phyloP scores from a whole-genome alignment of 2,329 filamentous ascomycete species.

The Myotisia sp. region DNA sequence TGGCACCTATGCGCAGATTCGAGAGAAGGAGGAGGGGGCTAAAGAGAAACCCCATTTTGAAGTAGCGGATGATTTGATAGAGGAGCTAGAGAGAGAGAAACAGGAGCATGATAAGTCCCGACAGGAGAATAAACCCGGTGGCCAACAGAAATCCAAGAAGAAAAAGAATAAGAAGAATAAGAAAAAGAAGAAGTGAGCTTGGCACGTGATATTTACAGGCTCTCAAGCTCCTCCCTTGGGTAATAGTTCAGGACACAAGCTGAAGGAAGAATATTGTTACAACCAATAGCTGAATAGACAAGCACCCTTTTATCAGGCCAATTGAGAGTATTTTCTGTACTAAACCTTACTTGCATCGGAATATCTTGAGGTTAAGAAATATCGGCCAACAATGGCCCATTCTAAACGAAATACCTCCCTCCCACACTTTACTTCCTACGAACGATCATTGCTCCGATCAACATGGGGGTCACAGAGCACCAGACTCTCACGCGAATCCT shows the following conservation, averaged over 20 bases:
- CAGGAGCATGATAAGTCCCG: background rate
- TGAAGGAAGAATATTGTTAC: background rate
- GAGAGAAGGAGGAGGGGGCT: background rate
- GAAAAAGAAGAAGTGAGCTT: conserved; percentile 1
- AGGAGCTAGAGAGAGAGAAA: background rate
- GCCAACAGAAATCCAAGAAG: background rate
- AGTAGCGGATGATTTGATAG: background rate
- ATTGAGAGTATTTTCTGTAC: background rate
- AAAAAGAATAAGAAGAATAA: background rate
- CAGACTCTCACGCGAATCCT: conserved; percentile 78
- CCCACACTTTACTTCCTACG: conserved; percentile 85
- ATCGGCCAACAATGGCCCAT: conserved; percentile 25
- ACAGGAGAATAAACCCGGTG: too few relatives aligned
- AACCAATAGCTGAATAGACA: background rate
- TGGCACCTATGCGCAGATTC: background rate
- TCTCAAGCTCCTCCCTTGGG: background rate
- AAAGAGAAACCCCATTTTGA: background rate
- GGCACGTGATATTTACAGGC: background rate
- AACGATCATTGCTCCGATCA: conserved; percentile 65
- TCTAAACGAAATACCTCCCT: conserved; percentile 79
- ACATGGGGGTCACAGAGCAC: conserved; percentile 71
- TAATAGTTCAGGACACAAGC: background rate
- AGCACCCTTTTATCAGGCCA: background rate
- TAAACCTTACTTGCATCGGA: background rate
- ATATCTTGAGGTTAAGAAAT: background rate